Evolutionary conservation across 2,329 filamentous ascomycete species (phyloP), one percentile per base, ranked within the genome.

Genomic region (Triangularia verruculosa): DNA sequence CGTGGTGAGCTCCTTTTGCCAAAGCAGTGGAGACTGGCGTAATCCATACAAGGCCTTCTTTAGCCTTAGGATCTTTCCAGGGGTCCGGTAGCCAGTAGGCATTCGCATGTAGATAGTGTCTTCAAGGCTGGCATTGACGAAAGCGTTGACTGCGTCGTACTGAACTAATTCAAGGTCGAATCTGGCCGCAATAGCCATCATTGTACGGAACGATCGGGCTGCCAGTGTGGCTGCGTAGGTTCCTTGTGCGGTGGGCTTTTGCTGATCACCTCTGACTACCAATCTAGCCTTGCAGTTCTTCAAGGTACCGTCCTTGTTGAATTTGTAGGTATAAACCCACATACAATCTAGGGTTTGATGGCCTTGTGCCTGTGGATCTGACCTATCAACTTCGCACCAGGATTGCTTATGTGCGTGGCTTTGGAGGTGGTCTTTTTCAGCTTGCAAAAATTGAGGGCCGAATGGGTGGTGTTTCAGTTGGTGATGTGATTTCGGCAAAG

Each of bases 241-340:
- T 13, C 66, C 15, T n/a, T 57, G 24, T 12, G 25, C 17, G 9
- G 22, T 39, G 5, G 54, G 24, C 12, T 55, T 47, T 24, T 68
- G 57, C 56, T 66, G 62, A 58, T 68, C 59, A 24, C 60, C 54
- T 54, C 60, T 51, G 15, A 62, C 25, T 1, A 62, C 54, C 8
- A 62, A 27, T 3, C 60, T 17, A 2, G 53, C 60, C 60, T 62
- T 62, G 6, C 28, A 24, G 11, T 57, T 62, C n/a, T 51, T 30
- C 22, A 68, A 61, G 1, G 17, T 15, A 17, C 66, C 66, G 32
- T 69, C 25, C 34, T 68, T 62, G 24, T 69, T 55, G 51, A 67
- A 68, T 28, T 70, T 69, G 47, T 70, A 70, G 5, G 59, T 59
- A 24, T 64, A 68, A 9, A 69, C 68, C 66, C 55, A 70, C 39